Evolutionary conservation across 306 rosid species (phyloP).

Genomic region (Fragaria iinumae): DNA sequence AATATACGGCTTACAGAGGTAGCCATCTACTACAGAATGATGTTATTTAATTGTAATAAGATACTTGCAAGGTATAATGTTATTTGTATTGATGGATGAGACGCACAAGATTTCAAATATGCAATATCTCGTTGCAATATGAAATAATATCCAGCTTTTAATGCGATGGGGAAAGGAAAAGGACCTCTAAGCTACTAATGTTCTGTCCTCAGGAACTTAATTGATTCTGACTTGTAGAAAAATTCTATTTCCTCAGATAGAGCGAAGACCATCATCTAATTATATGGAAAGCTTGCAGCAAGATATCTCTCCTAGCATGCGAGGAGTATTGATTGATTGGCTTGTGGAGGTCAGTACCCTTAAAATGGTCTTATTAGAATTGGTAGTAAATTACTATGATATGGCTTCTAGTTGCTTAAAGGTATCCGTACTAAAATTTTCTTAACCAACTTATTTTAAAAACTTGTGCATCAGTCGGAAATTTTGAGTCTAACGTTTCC

Average conservation of each 20-base stretch:
- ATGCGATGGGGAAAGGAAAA: conserved; percentile 11
- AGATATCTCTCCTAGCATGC: conserved; percentile 73
- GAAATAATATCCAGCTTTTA: background rate
- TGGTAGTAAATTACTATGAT: background rate
- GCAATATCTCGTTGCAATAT: background rate
- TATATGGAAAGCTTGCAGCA: conserved; percentile 74
- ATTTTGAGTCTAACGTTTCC: background rate
- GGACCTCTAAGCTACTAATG: background rate
- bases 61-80: background rate
- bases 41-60: background rate
- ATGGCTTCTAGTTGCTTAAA: conserved; percentile 7
- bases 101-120: background rate
- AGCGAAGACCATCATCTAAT: conserved; percentile 48
- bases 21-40: conserved; percentile 10
- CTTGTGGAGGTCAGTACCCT: conserved; percentile 74
- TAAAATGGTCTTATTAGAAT: background rate
- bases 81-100: background rate
- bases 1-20: conserved; percentile 66
- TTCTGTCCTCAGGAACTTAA: background rate
- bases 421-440: background rate
- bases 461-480: background rate
- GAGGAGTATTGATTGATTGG: conserved; percentile 84
- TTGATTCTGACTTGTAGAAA: conserved; percentile 19
- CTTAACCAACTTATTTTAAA: background rate
- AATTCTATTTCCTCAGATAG: conserved; percentile 48